Evolutionary conservation across 768 basidiomycete genomes (phyloP).

Genomic region (Pisolithus tinctorius): DNA sequence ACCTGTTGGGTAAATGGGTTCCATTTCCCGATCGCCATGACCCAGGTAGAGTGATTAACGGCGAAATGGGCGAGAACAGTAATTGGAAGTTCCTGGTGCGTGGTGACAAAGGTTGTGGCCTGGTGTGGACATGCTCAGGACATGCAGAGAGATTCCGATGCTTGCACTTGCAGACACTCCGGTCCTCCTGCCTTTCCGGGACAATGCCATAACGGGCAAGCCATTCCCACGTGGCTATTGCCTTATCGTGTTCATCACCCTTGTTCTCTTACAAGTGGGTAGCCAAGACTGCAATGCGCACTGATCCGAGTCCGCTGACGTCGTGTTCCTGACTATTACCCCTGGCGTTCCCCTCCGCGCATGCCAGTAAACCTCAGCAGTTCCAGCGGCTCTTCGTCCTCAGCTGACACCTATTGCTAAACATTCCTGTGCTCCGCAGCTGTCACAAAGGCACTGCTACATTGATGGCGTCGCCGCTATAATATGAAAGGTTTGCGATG

Average conservation of each 20-base stretch:
- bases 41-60: conserved; percentile 5
- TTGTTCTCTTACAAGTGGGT: not conserved
- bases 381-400: too few species aligned
- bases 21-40: conserved; percentile 35
- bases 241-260: not conserved
- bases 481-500: too few species aligned
- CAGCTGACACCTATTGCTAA: too few species aligned
- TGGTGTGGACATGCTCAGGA: not conserved
- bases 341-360: not conserved
- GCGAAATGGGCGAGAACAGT: conserved; percentile 1
- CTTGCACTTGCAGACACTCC: not conserved
- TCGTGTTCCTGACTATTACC: not conserved
- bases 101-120: not conserved
- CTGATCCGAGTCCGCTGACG: not conserved
- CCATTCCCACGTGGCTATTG: not conserved
- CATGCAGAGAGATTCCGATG: not conserved
- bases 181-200: not conserved
- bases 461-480: too few species aligned
- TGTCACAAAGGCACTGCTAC: too few species aligned
- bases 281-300: not conserved
- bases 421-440: too few species aligned
- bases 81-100: conserved; percentile 12
- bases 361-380: too few species aligned
- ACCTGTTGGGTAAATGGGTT: conserved; percentile 28
- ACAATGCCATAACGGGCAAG: not conserved